Conservation (phyloP, 1,139 yeast species). For the Diutina mesorugosa region DNA sequence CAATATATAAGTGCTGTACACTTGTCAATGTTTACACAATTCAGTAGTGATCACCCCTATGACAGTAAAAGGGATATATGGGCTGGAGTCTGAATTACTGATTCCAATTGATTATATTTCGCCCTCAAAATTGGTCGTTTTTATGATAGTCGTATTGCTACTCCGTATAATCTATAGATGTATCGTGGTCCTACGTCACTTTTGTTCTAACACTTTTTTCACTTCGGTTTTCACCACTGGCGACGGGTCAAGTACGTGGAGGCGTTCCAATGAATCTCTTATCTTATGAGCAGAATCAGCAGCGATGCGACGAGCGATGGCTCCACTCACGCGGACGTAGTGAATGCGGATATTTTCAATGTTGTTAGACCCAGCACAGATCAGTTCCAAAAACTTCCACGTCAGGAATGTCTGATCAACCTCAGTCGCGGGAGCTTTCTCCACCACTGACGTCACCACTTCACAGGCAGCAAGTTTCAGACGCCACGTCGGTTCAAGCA, state of each 20-base stretch:
- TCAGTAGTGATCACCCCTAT: no score
- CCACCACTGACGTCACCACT: neutral
- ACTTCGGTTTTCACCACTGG: slow-evolving; percentile 4
- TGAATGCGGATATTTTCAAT: slow-evolving; percentile 6
- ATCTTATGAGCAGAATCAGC: neutral
- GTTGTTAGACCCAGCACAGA: neutral
- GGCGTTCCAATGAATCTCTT: neutral
- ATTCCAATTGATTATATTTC: no score
- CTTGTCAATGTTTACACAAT: no score
- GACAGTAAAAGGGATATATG: no score
- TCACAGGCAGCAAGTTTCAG: slow-evolving; percentile 36
- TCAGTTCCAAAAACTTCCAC: slow-evolving; percentile 1
- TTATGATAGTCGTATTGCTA: no score
- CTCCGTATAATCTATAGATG: no score
- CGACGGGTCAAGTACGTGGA: neutral
- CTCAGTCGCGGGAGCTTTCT: neutral
- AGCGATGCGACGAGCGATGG: slow-evolving; percentile 2
- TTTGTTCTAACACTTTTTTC: neutral
- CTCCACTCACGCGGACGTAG: slow-evolving; percentile 4
- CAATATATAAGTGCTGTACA: no score
- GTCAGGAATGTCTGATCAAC: neutral
- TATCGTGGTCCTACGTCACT: no score
- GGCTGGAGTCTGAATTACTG: no score
- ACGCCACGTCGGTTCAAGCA: slow-evolving; percentile 45
- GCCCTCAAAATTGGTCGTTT: no score